Evolutionary conservation across 2,329 filamentous ascomycete genomes (phyloP).

Genomic region (Aspergillus sp.): DNA sequence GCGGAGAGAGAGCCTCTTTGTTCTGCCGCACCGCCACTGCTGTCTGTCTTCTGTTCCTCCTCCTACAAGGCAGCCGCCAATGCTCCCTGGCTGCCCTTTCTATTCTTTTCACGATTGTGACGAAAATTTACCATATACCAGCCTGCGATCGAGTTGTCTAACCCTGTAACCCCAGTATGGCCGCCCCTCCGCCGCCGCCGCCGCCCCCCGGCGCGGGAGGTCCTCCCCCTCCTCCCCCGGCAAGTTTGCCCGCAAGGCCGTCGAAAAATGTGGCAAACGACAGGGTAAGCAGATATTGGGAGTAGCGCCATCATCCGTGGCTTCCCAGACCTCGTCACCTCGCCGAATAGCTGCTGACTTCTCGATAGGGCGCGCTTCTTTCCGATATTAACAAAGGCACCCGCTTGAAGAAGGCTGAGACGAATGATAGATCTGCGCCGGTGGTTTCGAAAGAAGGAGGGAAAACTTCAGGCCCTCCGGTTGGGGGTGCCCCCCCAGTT

Average conservation of each 20-base stretch:
- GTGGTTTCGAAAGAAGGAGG: slow-evolving; percentile 49
- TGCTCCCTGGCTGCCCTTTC: background rate
- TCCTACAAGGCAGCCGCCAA: slow-evolving; percentile 9
- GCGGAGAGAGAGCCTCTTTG: slow-evolving; percentile 23
- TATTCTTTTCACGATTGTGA: slow-evolving; percentile 1
- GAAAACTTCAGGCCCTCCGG: slow-evolving; percentile 62
- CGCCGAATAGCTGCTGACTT: slow-evolving; percentile 9
- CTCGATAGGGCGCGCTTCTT: slow-evolving; percentile 66
- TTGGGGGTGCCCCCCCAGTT: slow-evolving; percentile 49
- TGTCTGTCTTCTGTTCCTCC: slow-evolving; percentile 17
- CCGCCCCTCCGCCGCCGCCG: slow-evolving; percentile 57
- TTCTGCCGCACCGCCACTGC: slow-evolving; percentile 13
- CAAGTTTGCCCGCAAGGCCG: slow-evolving; percentile 47
- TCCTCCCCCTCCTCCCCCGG: slow-evolving; percentile 51
- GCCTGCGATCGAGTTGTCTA: slow-evolving; percentile 4
- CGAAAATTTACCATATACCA: slow-evolving; percentile 1
- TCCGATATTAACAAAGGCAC: slow-evolving; percentile 78
- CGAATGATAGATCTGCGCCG: slow-evolving; percentile 88
- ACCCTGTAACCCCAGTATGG: slow-evolving; percentile 22
- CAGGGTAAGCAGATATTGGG: slow-evolving; percentile 47
- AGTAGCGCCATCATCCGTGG: background rate
- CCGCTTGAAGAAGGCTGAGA: slow-evolving; percentile 71
- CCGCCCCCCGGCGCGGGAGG: slow-evolving; percentile 49
- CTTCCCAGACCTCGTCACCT: too few relatives aligned
- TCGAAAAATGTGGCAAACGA: slow-evolving; percentile 46